Evolutionary conservation across 768 basidiomycete genomes (phyloP).

Genomic region (Pulveroboletus sp.): DNA sequence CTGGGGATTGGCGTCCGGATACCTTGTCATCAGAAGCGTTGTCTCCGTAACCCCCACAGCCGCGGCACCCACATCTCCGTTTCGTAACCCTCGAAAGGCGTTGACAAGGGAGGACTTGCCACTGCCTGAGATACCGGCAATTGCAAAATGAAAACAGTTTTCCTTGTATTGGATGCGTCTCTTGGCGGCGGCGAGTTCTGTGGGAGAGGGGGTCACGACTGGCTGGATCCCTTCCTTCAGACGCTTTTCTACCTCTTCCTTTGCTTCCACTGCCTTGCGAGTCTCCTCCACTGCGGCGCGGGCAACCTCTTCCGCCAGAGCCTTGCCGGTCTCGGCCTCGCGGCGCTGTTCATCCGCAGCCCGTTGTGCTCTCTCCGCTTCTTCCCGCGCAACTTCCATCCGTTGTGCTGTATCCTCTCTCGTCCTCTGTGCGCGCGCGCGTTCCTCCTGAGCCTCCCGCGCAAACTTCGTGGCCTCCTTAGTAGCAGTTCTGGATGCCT

Average conservation of each 20-base stretch:
- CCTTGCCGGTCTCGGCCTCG: constrained; percentile 9
- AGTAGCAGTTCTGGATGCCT: not conserved
- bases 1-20: constrained; percentile 11
- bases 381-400: constrained; percentile 7
- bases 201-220: constrained; percentile 9
- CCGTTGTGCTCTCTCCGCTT: constrained; percentile 5
- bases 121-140: constrained; percentile 34
- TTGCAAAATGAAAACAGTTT: constrained; percentile 31
- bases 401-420: constrained; percentile 4
- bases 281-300: constrained; percentile 15
- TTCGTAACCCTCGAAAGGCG: constrained; percentile 32
- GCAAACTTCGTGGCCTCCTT: constrained; percentile 8
- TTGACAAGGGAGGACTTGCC: constrained; percentile 39
- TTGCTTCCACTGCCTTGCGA: constrained; percentile 5
- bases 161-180: constrained; percentile 22
- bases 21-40: constrained; percentile 12
- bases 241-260: constrained; percentile 11
- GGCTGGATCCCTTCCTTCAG: constrained; percentile 26
- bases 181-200: constrained; percentile 15
- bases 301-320: constrained; percentile 6
- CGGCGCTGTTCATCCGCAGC: constrained; percentile 9
- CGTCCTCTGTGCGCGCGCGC: not conserved
- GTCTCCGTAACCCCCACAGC: constrained; percentile 21
- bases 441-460: constrained; percentile 5
- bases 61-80: constrained; percentile 11